Evolutionary conservation across 768 basidiomycete genomes (phyloP), one percentile per base, ranked within the genome.

Genomic region (Peribolospora kevripleyi): DNA sequence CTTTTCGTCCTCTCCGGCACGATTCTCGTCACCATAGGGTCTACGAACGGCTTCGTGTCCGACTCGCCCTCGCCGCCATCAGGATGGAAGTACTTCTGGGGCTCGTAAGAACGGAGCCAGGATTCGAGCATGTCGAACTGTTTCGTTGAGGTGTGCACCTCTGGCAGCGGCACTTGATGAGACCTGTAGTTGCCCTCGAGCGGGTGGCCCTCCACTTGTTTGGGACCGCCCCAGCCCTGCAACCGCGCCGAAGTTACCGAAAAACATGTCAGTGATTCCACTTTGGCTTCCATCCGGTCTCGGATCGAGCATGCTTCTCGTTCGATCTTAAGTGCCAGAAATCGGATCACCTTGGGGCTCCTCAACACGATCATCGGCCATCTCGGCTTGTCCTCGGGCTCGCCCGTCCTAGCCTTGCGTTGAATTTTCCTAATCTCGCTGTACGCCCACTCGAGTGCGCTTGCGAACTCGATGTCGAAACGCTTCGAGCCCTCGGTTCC

Each of bases 351-450:
- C 68, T 91, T 91, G 7, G 85, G 84, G 1, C 84, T 84, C 48
- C 86, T 77, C 48, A 90, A 73, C 62, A 88, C 75, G 58, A 93
- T 70, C 64, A 88, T 74, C 3, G 87, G 87, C 84, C 84, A 90
- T 47, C 83, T 75, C n/a, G 87, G 87, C 70, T 88, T 88, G 52
- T 78, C 71, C 58, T 84, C 77, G 11, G 85, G 79, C 3, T 78
- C 74, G 2, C 82, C 82, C 8, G 69, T 70, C 49, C 87, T 77
- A 13, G 87, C 86, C 0, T 81, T 83, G 0, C 67, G 66, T 65
- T 93, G 86, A 52, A 90, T 90, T 60, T 72, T 77, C 61, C 64
- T 59, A 56, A 70, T 71, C 59, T 69, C 69, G 37, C 55, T 46
- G 57, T 64, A 65, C 8, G 64, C 62, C 63, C 85, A 90, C 54